Percentiles rank a stretch among this genome's conserved stretches.
Conservation (phyloP, 1,284 basidiomycete genomes). For the Apiotrichum domesticum region DNA sequence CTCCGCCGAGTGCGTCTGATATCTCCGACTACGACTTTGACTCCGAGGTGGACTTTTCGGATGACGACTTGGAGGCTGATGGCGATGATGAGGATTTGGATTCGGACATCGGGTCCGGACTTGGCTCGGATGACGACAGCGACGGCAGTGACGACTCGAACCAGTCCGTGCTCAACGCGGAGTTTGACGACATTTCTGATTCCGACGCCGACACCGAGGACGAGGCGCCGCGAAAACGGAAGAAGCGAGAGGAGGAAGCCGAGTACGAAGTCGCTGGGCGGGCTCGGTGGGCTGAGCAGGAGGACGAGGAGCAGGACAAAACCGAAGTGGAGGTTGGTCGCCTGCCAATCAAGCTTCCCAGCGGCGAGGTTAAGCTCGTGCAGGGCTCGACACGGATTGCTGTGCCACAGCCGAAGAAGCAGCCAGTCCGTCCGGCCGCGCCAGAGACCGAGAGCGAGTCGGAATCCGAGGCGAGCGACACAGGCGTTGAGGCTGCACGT, state of each 20-base stretch:
- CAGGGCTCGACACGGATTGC: constrained; percentile 48
- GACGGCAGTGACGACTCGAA: constrained; percentile 17
- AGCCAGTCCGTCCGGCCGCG: constrained; percentile 45
- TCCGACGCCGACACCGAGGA: constrained; percentile 19
- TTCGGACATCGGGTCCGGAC: constrained; percentile 10
- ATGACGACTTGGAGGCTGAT: constrained; percentile 3
- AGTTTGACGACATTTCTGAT: constrained; percentile 16
- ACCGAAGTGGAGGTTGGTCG: constrained; percentile 54
- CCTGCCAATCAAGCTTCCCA: constrained; percentile 76
- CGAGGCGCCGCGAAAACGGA: constrained; percentile 20
- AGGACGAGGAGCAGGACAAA: constrained; percentile 24
- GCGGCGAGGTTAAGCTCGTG: constrained; percentile 61
- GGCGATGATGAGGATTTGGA: constrained; percentile 18
- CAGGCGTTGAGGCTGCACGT: constrained; percentile 44
- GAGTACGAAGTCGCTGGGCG: constrained; percentile 38
- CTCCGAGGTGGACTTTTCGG: constrained; percentile 31
- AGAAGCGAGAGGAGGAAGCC: constrained; percentile 35
- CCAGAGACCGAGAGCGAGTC: constrained; percentile 49
- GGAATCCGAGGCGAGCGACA: constrained; percentile 49
- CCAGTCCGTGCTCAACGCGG: constrained; percentile 14
- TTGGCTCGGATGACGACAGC: constrained; percentile 14
- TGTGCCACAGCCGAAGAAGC: constrained; percentile 40
- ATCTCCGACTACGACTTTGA: constrained; percentile 39
- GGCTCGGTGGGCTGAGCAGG: constrained; percentile 25
- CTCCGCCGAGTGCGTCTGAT: constrained; percentile 25